Evolutionary conservation across 2,329 filamentous ascomycete genomes (phyloP).

Genomic region (Trichoderma arundinaceum): DNA sequence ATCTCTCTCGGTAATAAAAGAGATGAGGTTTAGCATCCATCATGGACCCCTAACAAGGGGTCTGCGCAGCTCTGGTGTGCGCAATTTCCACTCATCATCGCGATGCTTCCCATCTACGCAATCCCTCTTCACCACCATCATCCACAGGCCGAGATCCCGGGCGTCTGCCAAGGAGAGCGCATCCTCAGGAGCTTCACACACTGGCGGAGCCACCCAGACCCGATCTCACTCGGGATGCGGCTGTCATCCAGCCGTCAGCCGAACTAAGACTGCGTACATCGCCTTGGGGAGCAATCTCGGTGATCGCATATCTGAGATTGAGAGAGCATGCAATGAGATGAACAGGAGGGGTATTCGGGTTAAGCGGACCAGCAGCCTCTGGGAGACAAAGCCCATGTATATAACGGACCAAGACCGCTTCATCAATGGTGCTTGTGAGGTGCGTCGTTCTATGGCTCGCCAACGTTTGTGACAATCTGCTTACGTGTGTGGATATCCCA

Average conservation of each 20-base stretch:
- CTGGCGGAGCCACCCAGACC: slow-evolving; percentile 24
- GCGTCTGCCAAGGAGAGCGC: slow-evolving; percentile 3
- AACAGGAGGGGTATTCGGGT: slow-evolving; percentile 73
- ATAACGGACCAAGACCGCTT: slow-evolving; percentile 87
- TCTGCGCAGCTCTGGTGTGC: slow-evolving; percentile 10
- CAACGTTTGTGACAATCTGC: not conserved
- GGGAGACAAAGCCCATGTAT: slow-evolving; percentile 98
- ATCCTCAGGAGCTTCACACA: not conserved
- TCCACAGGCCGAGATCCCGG: slow-evolving; percentile 10
- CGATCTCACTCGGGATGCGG: slow-evolving; percentile 43
- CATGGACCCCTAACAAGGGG: slow-evolving; percentile 11
- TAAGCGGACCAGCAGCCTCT: slow-evolving; percentile 81
- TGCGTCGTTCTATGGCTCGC: slow-evolving; percentile 43
- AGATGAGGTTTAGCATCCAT: slow-evolving; percentile 19
- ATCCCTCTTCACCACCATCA: slow-evolving; percentile 4
- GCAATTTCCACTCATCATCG: slow-evolving; percentile 14
- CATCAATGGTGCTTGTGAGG: slow-evolving; percentile 91
- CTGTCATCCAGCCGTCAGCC: slow-evolving; percentile 42
- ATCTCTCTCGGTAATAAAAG: not conserved
- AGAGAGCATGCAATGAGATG: slow-evolving; percentile 81
- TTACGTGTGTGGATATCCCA: slow-evolving; percentile 45
- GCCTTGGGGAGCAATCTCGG: slow-evolving; percentile 93
- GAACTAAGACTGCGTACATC: slow-evolving; percentile 69
- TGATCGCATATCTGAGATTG: slow-evolving; percentile 82
- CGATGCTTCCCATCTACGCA: slow-evolving; percentile 10